Evolutionary conservation across 345 rosid species (phyloP).

Genomic region (Garcia nutans): DNA sequence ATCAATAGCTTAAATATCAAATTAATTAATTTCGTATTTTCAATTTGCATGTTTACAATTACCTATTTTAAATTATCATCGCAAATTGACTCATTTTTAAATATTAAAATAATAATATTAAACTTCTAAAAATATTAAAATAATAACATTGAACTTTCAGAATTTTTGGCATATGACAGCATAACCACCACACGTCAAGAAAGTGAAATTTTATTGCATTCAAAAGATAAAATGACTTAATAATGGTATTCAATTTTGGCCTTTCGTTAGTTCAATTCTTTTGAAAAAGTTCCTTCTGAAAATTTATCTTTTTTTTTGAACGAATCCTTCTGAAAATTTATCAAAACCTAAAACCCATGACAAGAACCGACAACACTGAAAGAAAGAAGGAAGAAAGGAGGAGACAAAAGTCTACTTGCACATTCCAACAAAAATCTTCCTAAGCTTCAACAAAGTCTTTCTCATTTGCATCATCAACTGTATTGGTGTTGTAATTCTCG

Average conservation of each 20-base stretch:
- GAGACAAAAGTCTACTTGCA: not conserved
- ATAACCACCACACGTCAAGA: no score
- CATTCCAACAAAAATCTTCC: not conserved
- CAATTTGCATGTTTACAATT: no score
- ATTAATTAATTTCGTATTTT: no score
- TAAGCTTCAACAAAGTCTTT: not conserved
- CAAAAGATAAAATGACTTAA: not conserved
- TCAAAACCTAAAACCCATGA: not conserved
- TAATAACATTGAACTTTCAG: no score
- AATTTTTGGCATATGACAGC: no score
- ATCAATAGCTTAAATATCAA: no score
- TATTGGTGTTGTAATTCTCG: conserved; percentile 20
- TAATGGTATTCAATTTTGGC: not conserved
- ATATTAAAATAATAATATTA: no score
- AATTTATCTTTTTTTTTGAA: no score
- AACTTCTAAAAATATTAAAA: no score
- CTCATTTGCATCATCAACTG: not conserved
- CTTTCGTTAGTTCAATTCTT: not conserved
- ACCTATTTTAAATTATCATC: no score
- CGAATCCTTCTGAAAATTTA: not conserved
- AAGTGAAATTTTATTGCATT: no score
- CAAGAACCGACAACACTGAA: not conserved
- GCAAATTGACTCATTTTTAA: no score
- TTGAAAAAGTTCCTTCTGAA: not conserved
- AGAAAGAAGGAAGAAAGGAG: not conserved